Percentiles rank a stretch among this genome's conserved stretches.
phyloP scores from a whole-genome alignment of 2,329 filamentous ascomycete species.

The Thermomyces lanuginosus region DNA sequence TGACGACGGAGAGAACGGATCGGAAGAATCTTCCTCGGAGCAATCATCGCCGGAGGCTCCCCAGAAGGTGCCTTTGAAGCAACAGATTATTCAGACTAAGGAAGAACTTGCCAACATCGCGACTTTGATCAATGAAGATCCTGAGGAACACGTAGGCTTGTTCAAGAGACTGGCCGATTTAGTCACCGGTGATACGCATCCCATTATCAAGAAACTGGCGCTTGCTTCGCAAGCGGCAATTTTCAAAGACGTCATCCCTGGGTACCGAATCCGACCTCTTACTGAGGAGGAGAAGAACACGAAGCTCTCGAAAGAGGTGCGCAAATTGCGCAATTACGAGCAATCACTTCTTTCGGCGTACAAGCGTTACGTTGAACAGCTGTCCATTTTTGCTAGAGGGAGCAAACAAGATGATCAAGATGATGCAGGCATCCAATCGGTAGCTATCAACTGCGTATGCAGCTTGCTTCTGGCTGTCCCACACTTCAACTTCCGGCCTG shows the following conservation, averaged over 20 bases:
- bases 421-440: slow-evolving; percentile 40
- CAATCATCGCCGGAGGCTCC: slow-evolving; percentile 38
- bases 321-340: slow-evolving; percentile 66
- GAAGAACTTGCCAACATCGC: slow-evolving; percentile 82
- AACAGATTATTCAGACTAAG: slow-evolving; percentile 75
- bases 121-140: slow-evolving; percentile 68
- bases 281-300: slow-evolving; percentile 56
- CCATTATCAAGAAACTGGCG: slow-evolving; percentile 68
- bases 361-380: slow-evolving; percentile 62
- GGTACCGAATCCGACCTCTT: slow-evolving; percentile 78
- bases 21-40: slow-evolving; percentile 22
- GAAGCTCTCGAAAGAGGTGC: slow-evolving; percentile 84
- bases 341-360: slow-evolving; percentile 75
- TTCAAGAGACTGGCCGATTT: slow-evolving; percentile 66
- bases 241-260: slow-evolving; percentile 91
- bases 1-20: slow-evolving; percentile 36
- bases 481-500: slow-evolving; percentile 91
- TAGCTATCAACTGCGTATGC: slow-evolving; percentile 77
- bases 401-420: slow-evolving; percentile 23
- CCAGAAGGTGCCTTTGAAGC: slow-evolving; percentile 52
- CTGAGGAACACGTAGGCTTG: slow-evolving; percentile 70
- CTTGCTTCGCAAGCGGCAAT: slow-evolving; percentile 75
- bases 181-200: slow-evolving; percentile 43
- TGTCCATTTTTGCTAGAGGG: slow-evolving; percentile 50
- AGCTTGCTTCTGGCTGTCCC: slow-evolving; percentile 65